Evolutionary conservation across 2,329 filamentous ascomycete species (phyloP).

Genomic region (Epicoccum sorghinum): DNA sequence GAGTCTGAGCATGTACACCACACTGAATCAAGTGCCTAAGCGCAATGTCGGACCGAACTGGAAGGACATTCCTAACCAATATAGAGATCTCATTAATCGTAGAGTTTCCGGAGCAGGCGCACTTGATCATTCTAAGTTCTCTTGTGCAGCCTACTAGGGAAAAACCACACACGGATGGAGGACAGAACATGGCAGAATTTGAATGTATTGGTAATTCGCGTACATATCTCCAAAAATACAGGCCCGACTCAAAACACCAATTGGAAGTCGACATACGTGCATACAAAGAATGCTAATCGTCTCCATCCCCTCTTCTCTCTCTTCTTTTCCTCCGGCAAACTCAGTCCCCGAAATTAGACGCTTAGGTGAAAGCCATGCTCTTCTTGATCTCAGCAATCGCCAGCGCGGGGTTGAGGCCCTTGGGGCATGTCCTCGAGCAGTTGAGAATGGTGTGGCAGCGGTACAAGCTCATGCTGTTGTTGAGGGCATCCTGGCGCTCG

Average conservation of each 20-base stretch:
- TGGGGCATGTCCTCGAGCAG: conserved; percentile 96
- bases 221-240: conserved; percentile 29
- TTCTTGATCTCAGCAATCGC: conserved; percentile 99
- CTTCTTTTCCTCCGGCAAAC: background rate
- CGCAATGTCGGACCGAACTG: no score
- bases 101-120: no score
- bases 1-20: no score
- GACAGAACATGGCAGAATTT: conserved; percentile 10
- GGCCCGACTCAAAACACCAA: conserved; percentile 19
- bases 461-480: conserved; percentile 99
- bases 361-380: conserved; percentile 72
- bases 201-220: conserved; percentile 24
- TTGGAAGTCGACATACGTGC: conserved; percentile 17
- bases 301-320: background rate
- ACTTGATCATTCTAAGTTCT: no score
- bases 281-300: conserved; percentile 20
- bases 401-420: conserved; percentile 94
- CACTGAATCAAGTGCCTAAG: no score
- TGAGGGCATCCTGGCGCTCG: conserved; percentile 86
- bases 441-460: conserved; percentile 99
- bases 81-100: no score
- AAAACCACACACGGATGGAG: no score
- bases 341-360: background rate
- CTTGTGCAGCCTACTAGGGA: no score
- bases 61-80: no score